Percentiles rank a stretch among this genome's conserved stretches.
phyloP scores from a whole-genome alignment of 2,329 filamentous ascomycete genomes.

The Madurella mycetomatis region DNA sequence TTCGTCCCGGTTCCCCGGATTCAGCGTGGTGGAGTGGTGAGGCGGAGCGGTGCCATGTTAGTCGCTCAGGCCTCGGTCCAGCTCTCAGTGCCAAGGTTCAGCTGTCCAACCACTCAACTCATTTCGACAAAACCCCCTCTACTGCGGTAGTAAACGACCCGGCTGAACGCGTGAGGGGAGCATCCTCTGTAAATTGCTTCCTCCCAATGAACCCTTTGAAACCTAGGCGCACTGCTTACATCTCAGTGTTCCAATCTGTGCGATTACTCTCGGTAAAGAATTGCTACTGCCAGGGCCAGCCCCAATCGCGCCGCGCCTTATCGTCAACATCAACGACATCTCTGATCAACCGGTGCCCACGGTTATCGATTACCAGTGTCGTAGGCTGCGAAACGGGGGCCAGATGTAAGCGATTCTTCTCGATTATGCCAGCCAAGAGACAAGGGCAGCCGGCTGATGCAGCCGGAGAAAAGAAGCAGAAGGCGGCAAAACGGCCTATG shows the following conservation, averaged over 20 bases:
- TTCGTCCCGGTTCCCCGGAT: neutral
- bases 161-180: neutral
- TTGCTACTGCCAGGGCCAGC: neutral
- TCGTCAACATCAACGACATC: neutral
- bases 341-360: neutral
- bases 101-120: neutral
- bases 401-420: neutral
- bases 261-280: neutral
- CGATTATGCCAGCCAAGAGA: neutral
- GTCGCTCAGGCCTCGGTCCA: constrained; percentile 10
- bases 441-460: neutral
- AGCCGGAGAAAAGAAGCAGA: neutral
- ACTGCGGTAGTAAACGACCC: no score
- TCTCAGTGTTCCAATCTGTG: neutral
- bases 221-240: neutral
- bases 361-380: neutral
- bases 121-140: neutral
- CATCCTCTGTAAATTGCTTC: neutral
- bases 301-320: neutral
- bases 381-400: neutral
- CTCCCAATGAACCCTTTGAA: no score
- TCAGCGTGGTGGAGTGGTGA: constrained; percentile 1
- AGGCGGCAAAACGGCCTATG: constrained; percentile 2
- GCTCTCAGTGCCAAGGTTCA: constrained; percentile 2
- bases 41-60: neutral